These are phyloP conservation scores for Cunninghamia lanceolata DNA, from an alignment of 75 land plant species.

Conservation along the genomic window DNA sequence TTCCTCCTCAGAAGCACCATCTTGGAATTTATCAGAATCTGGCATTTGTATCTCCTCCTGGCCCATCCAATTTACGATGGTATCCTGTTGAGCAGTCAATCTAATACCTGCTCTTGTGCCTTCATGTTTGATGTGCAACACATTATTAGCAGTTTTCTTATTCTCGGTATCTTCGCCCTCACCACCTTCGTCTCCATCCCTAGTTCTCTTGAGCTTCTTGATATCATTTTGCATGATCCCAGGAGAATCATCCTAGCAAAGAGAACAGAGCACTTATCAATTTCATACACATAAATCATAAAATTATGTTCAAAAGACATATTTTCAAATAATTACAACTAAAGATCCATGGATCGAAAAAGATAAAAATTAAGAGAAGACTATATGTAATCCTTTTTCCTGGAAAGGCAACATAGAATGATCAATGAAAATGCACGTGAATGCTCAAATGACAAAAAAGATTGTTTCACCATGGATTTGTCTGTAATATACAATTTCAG, in stretches of 20 bases:
- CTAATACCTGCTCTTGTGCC: not conserved
- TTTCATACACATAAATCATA: not conserved
- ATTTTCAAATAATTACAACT: not conserved
- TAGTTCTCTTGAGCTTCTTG: conserved; percentile 23
- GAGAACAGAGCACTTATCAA: not conserved
- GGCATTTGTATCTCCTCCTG: conserved; percentile 28
- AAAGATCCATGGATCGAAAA: not conserved
- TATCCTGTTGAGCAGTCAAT: conserved; percentile 6
- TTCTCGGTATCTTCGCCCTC: not conserved
- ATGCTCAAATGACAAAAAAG: not conserved
- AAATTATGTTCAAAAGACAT: not conserved
- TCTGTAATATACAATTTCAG: not conserved
- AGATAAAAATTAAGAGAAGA: not conserved
- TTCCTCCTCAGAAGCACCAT: conserved; percentile 22
- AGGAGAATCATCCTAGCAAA: conserved; percentile 16
- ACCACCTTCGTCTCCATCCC: conserved; percentile 13
- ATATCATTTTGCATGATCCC: conserved; percentile 12
- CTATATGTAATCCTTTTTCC: not conserved
- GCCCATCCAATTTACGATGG: conserved; percentile 46
- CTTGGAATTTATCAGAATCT: conserved; percentile 34
- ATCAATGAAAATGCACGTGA: not conserved
- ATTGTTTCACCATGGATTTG: not conserved
- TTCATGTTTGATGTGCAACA: conserved; percentile 12
- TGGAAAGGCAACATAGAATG: not conserved
- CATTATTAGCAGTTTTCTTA: conserved; percentile 7